phyloP scores from a whole-genome alignment of 345 rosid species.

The Euphorbia pulcherrima region DNA sequence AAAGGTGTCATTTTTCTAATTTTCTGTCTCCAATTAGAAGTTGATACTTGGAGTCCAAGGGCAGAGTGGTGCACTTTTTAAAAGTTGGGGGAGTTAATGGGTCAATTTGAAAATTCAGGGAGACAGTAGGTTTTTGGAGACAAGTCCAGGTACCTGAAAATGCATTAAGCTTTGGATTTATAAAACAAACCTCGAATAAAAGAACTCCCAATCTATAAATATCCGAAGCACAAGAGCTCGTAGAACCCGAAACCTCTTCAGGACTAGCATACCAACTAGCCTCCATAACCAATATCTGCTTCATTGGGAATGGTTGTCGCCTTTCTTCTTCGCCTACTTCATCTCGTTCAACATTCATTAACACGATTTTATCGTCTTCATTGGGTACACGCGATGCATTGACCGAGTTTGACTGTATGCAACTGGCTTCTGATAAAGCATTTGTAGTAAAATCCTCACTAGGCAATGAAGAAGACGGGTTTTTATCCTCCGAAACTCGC shows the following conservation, averaged over 20 bases:
- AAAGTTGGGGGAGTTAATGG: too few species aligned
- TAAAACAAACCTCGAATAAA: constrained; percentile 82
- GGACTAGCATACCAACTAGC: constrained; percentile 78
- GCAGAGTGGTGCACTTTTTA: too few species aligned
- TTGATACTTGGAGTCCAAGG: too few species aligned
- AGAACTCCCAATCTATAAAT: constrained; percentile 82
- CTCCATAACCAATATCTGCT: constrained; percentile 76
- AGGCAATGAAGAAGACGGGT: constrained; percentile 38
- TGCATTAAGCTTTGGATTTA: too few species aligned
- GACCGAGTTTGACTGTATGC: constrained; percentile 51
- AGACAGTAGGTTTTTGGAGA: too few species aligned
- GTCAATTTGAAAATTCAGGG: too few species aligned
- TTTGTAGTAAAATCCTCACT: constrained; percentile 41
- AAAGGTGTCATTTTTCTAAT: too few species aligned
- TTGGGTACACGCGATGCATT: constrained; percentile 28
- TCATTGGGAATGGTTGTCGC: constrained; percentile 76
- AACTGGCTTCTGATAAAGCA: constrained; percentile 54
- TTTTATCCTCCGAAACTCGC: constrained; percentile 42
- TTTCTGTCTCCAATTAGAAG: too few species aligned
- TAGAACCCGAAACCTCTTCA: constrained; percentile 64
- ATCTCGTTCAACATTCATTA: constrained; percentile 33
- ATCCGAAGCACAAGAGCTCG: constrained; percentile 77
- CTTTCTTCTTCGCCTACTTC: constrained; percentile 43
- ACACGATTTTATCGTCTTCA: constrained; percentile 40
- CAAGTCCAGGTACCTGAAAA: constrained; percentile 2